Base-by-base conservation (phyloP, 2,329 filamentous ascomycete genomes). In the Clonostachys solani region DNA sequence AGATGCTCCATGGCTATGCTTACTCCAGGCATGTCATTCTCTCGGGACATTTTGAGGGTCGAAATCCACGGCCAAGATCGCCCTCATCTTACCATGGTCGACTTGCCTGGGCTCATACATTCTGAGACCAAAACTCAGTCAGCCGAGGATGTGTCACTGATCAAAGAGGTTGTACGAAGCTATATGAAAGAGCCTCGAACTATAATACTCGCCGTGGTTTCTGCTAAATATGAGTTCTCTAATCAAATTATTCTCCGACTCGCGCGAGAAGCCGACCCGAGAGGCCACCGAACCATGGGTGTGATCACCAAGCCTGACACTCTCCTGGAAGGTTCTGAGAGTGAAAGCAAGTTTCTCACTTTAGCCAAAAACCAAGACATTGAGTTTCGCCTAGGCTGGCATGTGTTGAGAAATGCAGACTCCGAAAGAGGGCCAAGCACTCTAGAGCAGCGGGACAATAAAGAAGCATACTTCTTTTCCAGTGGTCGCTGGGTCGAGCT, bases 181-280 rank as follows among this genome's bases (percentile, higher is more conserved):
- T 87, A 87, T 57, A 82, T 87, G 68, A 59, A 60, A n/a, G 69
- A 77, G 9, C 61, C 66, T 1, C 65, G 79, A 6, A 84, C 73
- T 53, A 81, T 87, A 47, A 80, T 84, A 3, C 66, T 86, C 2
- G 76, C 80, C 2, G 75, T 83, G 0, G 68, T 84, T 0, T 77
- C 74, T 0, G 79, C 78, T 2, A 77, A 75, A 46, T 73, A 72
- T 35, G 78, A 86, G 45, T 74, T 74, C 52, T 76, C 77, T 7
- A 77, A 81, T 35, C 83, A 88, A 54, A 64, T 71, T 9, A 74
- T 87, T 5, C 62, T 80, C 0, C 68, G 75, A 9, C 55, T 74
- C 40, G 69, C 78, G 6, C 49, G 50, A 5, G 19, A 46, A 2
- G 49, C 55, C 0, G 60, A 63, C 19, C 53, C 56, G 0, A 18